Conservation (phyloP, 179 eudicot genomes). For the Heliamphora pulchella region DNA sequence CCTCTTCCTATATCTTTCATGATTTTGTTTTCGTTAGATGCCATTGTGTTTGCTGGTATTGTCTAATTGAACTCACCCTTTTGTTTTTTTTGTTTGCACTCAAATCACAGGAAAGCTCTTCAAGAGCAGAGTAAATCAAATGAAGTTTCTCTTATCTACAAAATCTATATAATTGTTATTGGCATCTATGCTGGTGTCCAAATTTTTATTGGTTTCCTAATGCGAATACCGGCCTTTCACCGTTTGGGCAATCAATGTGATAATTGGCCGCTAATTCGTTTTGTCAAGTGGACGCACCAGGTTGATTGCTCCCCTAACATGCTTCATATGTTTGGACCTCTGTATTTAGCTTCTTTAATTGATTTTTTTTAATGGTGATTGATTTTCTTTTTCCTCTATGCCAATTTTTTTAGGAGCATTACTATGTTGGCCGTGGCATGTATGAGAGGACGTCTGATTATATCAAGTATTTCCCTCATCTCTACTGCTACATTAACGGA, state of each 20-base stretch:
- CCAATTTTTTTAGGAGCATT: slow-evolving; percentile 58
- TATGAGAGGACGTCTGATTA: slow-evolving; percentile 84
- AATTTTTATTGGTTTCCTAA: slow-evolving; percentile 59
- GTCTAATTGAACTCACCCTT: not conserved
- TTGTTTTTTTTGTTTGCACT: slow-evolving; percentile 14
- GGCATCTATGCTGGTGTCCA: slow-evolving; percentile 77
- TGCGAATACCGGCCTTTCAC: slow-evolving; percentile 88
- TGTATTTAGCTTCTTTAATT: slow-evolving; percentile 6
- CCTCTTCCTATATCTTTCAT: slow-evolving; percentile 8
- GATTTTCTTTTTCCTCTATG: slow-evolving; percentile 13
- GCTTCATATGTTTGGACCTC: not conserved
- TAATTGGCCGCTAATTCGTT: slow-evolving; percentile 57
- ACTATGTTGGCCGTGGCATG: slow-evolving; percentile 99
- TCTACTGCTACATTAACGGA: not conserved
- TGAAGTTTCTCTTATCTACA: slow-evolving; percentile 38
- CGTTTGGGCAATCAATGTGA: slow-evolving; percentile 67
- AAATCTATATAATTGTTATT: slow-evolving; percentile 59
- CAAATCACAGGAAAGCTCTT: slow-evolving; percentile 63
- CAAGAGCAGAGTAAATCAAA: slow-evolving; percentile 35
- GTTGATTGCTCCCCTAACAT: slow-evolving; percentile 27
- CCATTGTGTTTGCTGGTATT: slow-evolving; percentile 3
- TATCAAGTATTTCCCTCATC: slow-evolving; percentile 44
- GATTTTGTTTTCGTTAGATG: not conserved
- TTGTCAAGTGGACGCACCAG: slow-evolving; percentile 99
- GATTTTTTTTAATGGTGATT: slow-evolving; percentile 11